Percentiles rank a stretch among this genome's conserved stretches.
phyloP scores from a whole-genome alignment of 129 eudicot species.

The Apium graveolens region DNA sequence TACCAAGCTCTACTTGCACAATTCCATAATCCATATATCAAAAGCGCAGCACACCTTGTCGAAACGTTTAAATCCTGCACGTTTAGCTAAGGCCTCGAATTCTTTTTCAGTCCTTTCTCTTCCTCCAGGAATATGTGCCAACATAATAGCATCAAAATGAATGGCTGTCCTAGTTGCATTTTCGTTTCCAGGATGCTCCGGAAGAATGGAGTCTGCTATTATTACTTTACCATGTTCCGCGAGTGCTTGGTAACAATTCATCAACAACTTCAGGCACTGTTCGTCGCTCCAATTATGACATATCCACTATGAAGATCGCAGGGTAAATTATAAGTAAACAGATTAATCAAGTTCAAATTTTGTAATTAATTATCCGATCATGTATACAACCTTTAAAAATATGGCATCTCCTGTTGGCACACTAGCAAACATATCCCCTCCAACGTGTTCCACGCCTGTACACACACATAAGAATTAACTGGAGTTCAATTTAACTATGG shows the following conservation, averaged over 20 bases:
- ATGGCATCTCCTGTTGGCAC: slow-evolving; percentile 53
- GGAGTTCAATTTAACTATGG: no score
- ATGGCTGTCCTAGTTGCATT: background rate
- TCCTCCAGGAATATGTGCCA: background rate
- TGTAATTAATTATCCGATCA: no score
- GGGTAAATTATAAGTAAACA: no score
- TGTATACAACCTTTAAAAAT: slow-evolving; percentile 49
- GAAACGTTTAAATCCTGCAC: slow-evolving; percentile 54
- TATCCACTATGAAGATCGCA: background rate
- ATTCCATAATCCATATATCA: slow-evolving; percentile 68
- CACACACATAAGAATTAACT: no score
- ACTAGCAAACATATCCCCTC: slow-evolving; percentile 26
- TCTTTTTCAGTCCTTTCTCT: slow-evolving; percentile 84
- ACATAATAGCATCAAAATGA: background rate
- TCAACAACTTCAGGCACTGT: background rate
- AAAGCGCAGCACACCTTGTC: slow-evolving; percentile 25
- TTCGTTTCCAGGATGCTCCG: background rate
- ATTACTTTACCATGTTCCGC: background rate
- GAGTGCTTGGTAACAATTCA: background rate
- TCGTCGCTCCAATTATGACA: background rate
- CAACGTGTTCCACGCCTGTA: slow-evolving; percentile 68
- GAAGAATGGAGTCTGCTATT: background rate
- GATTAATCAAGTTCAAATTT: no score
- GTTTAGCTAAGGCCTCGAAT: slow-evolving; percentile 58
- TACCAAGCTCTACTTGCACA: slow-evolving; percentile 64